These are phyloP conservation scores for Calonectria montana DNA, from an alignment of 2,329 filamentous ascomycete species.

Conservation along the genomic window DNA sequence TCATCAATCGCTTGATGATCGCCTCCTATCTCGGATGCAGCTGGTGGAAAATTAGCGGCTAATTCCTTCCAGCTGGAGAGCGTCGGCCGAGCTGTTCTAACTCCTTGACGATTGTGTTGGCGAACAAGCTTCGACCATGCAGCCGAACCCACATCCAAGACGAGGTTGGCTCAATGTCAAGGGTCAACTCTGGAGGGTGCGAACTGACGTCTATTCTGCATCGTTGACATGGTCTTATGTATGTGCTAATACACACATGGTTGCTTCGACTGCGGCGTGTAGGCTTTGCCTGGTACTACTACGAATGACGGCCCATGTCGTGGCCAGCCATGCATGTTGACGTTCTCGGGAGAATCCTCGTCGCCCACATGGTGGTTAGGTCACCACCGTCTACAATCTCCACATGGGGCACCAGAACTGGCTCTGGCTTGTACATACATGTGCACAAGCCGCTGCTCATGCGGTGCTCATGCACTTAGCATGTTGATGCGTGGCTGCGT, in stretches of 20 bases:
- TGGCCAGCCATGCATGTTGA: slow-evolving; percentile 9
- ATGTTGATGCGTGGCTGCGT: slow-evolving; percentile 5
- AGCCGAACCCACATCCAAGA: neutral
- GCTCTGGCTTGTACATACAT: slow-evolving; percentile 19
- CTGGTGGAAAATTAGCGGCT: slow-evolving; percentile 3
- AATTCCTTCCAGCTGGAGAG: slow-evolving; percentile 1
- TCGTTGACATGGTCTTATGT: neutral
- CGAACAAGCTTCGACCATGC: slow-evolving; percentile 6
- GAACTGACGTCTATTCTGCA: neutral
- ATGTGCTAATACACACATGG: neutral
- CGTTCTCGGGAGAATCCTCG: slow-evolving; percentile 22
- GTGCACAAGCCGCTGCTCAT: slow-evolving; percentile 6
- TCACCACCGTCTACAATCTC: slow-evolving; percentile 6
- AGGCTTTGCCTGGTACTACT: neutral
- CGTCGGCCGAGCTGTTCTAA: neutral
- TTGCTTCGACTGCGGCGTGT: neutral
- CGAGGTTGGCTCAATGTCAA: neutral
- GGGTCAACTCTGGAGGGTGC: neutral
- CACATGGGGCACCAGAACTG: slow-evolving; percentile 5
- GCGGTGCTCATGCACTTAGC: slow-evolving; percentile 5
- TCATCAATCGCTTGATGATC: slow-evolving; percentile 22
- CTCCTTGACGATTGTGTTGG: neutral
- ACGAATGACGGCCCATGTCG: neutral
- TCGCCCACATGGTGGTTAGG: slow-evolving; percentile 27
- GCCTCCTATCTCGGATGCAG: slow-evolving; percentile 12